These are phyloP conservation scores for Physocladia obscura DNA, from an alignment of 192 early-diverging fungal species.

Conservation along the genomic window DNA sequence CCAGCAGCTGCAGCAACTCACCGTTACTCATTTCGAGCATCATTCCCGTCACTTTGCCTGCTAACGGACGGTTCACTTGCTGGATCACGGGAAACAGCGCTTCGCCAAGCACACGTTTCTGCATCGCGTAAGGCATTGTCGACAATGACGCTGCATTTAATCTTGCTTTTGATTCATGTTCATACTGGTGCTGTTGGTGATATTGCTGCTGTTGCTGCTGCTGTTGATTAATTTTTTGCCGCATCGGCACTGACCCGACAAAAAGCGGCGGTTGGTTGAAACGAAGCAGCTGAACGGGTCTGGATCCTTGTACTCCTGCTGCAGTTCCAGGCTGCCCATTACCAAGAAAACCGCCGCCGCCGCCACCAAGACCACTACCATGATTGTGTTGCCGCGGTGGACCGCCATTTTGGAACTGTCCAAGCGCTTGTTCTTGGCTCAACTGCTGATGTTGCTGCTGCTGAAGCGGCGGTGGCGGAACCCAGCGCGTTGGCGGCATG, in stretches of 20 bases:
- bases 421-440: neutral
- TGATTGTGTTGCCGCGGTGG: constrained; percentile 39
- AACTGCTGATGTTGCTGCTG: constrained; percentile 28
- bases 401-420: neutral
- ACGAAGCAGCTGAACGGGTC: constrained; percentile 42
- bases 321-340: constrained; percentile 1
- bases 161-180: constrained; percentile 35
- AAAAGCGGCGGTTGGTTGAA: constrained; percentile 34
- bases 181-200: constrained; percentile 43
- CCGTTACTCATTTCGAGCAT: constrained; percentile 96
- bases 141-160: constrained; percentile 81
- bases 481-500: constrained; percentile 27
- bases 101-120: constrained; percentile 98
- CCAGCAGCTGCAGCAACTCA: constrained; percentile 87
- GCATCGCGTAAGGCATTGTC: constrained; percentile 74
- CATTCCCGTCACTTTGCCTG: constrained; percentile 99
- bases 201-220: constrained; percentile 69
- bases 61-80: constrained; percentile 66
- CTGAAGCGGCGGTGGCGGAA: neutral
- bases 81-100: constrained; percentile 87
- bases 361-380: constrained; percentile 11
- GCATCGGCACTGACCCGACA: constrained; percentile 36
- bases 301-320: neutral
- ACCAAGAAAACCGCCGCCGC: constrained; percentile 17
- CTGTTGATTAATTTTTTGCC: constrained; percentile 36